Percentiles rank a stretch among this genome's conserved stretches.
Conservation (phyloP, 2,329 filamentous ascomycete genomes). For the Mycocentrospora acerina region DNA sequence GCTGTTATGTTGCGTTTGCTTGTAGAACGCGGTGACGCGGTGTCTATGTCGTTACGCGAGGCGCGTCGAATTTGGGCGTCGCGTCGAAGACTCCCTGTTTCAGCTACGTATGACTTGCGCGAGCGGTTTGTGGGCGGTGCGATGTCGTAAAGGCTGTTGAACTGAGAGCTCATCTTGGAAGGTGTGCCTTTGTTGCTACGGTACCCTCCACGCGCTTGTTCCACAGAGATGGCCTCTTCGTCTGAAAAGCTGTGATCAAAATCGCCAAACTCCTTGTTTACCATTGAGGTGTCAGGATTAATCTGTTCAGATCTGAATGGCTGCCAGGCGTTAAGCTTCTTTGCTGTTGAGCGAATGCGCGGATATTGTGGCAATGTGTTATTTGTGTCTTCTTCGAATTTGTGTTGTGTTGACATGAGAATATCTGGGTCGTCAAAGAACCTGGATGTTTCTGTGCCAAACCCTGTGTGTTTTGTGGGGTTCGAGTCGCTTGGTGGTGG, state of each 20-base stretch:
- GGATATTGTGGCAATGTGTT: conserved; percentile 36
- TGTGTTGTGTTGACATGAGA: conserved; percentile 42
- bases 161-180: conserved; percentile 52
- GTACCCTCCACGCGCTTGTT: conserved; percentile 56
- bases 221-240: conserved; percentile 56
- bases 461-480: conserved; percentile 35
- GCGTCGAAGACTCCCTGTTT: conserved; percentile 43
- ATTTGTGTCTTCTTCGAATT: conserved; percentile 40
- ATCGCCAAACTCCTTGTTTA: conserved; percentile 43
- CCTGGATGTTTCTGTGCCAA: conserved; percentile 24
- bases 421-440: conserved; percentile 41
- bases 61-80: conserved; percentile 50
- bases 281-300: conserved; percentile 41
- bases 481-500: conserved; percentile 39
- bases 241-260: conserved; percentile 45
- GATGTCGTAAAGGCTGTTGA: conserved; percentile 52
- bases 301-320: conserved; percentile 36
- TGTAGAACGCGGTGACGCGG: conserved; percentile 41
- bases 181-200: conserved; percentile 41
- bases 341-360: conserved; percentile 41
- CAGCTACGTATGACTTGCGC: conserved; percentile 37
- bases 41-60: conserved; percentile 44
- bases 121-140: conserved; percentile 45
- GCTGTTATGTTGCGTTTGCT: conserved; percentile 38
- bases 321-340: conserved; percentile 43